phyloP scores from a whole-genome alignment of 768 basidiomycete species.

The Dentipellis fragilis region DNA sequence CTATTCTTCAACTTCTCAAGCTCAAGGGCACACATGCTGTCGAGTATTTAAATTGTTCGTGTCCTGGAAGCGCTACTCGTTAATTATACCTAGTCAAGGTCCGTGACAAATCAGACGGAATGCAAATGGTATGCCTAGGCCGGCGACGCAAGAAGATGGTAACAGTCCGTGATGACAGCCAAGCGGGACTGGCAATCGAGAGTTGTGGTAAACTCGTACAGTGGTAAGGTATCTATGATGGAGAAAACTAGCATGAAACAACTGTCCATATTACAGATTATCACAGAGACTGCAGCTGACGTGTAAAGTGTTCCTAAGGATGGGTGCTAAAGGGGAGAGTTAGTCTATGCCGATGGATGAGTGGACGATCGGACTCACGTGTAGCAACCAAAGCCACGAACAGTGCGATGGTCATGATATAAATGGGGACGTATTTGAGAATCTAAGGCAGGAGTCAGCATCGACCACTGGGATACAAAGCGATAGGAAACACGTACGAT shows the following conservation, averaged over 20 bases:
- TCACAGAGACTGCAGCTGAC: conserved; percentile 1
- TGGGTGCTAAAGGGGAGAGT: background rate
- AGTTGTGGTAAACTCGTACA: background rate
- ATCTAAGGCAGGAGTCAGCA: conserved; percentile 35
- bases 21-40: no score
- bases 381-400: conserved; percentile 72
- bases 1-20: no score
- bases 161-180: background rate
- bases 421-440: conserved; percentile 76
- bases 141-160: background rate
- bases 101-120: conserved; percentile 10
- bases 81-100: conserved; percentile 3
- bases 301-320: background rate
- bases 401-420: conserved; percentile 51
- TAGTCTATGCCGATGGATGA: background rate
- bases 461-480: background rate
- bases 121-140: background rate
- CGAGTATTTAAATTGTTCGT: background rate
- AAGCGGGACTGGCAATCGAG: background rate
- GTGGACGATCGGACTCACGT: conserved; percentile 40
- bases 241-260: conserved; percentile 1
- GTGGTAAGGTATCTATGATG: conserved; percentile 1
- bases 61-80: background rate
- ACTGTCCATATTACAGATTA: conserved; percentile 3
- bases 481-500: conserved; percentile 46